phyloP scores from a whole-genome alignment of 2,329 filamentous ascomycete genomes.

The Nectriaceae sp. region DNA sequence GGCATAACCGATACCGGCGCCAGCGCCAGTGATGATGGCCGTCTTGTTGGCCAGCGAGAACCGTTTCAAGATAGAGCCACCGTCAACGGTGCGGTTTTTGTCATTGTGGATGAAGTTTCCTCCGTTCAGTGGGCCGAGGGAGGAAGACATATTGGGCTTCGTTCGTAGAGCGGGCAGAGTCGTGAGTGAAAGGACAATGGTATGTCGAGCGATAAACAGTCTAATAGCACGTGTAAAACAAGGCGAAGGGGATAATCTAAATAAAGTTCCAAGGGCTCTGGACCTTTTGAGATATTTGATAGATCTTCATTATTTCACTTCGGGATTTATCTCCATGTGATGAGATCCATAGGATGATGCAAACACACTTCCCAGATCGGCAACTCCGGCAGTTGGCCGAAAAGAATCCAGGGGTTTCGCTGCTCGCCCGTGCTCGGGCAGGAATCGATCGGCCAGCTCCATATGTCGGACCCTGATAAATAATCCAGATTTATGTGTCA shows the following conservation, averaged over 20 bases:
- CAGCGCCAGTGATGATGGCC: conserved; percentile 66
- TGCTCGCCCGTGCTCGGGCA: too few species aligned
- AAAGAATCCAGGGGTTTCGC: neutral
- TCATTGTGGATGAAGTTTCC: conserved; percentile 28
- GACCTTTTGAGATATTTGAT: too few species aligned
- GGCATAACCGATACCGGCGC: conserved; percentile 63
- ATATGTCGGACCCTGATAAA: too few species aligned
- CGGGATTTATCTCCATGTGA: too few species aligned
- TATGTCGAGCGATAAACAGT: too few species aligned
- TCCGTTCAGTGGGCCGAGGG: conserved; percentile 24
- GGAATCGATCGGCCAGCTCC: too few species aligned
- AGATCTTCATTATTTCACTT: too few species aligned
- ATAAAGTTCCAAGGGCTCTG: too few species aligned
- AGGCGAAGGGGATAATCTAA: too few species aligned
- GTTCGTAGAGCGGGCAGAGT: neutral
- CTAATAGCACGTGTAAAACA: too few species aligned
- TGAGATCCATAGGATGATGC: too few species aligned
- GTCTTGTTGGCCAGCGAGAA: conserved; percentile 69
- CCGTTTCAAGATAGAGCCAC: conserved; percentile 27
- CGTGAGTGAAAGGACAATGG: neutral
- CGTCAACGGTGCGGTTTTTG: conserved; percentile 19
- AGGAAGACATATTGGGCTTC: conserved; percentile 12
- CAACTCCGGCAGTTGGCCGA: neutral
- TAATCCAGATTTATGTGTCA: too few species aligned
- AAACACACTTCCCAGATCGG: neutral